Conservation (phyloP, 768 basidiomycete species). For the Wakefieldia striispora region DNA sequence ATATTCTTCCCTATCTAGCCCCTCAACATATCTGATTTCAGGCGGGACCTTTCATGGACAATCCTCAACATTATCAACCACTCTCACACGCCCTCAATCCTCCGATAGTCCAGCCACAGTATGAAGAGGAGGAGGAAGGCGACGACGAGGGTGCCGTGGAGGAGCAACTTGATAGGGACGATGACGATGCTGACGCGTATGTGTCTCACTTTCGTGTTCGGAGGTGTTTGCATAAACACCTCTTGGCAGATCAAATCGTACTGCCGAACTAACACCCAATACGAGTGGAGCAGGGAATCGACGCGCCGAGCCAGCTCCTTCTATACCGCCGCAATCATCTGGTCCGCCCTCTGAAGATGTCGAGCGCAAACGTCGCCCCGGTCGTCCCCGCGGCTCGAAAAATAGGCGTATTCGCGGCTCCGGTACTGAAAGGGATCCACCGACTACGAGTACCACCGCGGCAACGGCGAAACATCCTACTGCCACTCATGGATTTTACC, state of each 20-base stretch:
- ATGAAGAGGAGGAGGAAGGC: slow-evolving; percentile 65
- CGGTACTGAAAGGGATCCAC: slow-evolving; percentile 25
- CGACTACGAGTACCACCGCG: slow-evolving; percentile 11
- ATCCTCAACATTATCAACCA: slow-evolving; percentile 78
- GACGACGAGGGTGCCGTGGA: slow-evolving; percentile 74
- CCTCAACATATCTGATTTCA: slow-evolving; percentile 24
- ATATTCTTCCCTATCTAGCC: slow-evolving; percentile 20
- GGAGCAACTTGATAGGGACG: slow-evolving; percentile 56
- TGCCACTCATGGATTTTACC: slow-evolving; percentile 43
- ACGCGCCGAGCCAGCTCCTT: slow-evolving; percentile 25
- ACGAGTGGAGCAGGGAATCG: slow-evolving; percentile 18
- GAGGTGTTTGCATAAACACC: slow-evolving; percentile 1
- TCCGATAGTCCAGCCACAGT: slow-evolving; percentile 36
- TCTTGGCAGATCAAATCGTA: slow-evolving; percentile 22
- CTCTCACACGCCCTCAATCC: slow-evolving; percentile 76
- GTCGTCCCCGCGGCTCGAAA: slow-evolving; percentile 78
- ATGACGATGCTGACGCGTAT: slow-evolving; percentile 40
- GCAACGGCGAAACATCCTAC: slow-evolving; percentile 29
- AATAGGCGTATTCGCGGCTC: slow-evolving; percentile 53
- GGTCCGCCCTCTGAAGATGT: slow-evolving; percentile 30
- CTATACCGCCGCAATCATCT: slow-evolving; percentile 24
- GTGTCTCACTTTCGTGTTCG: slow-evolving; percentile 15
- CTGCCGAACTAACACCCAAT: slow-evolving; percentile 14
- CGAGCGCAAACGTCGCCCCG: slow-evolving; percentile 67
- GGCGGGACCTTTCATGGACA: slow-evolving; percentile 43